Evolutionary conservation across 139 green algal species (phyloP), one percentile per base, ranked within the genome.

Genomic region (Picochlorum costavermella): DNA sequence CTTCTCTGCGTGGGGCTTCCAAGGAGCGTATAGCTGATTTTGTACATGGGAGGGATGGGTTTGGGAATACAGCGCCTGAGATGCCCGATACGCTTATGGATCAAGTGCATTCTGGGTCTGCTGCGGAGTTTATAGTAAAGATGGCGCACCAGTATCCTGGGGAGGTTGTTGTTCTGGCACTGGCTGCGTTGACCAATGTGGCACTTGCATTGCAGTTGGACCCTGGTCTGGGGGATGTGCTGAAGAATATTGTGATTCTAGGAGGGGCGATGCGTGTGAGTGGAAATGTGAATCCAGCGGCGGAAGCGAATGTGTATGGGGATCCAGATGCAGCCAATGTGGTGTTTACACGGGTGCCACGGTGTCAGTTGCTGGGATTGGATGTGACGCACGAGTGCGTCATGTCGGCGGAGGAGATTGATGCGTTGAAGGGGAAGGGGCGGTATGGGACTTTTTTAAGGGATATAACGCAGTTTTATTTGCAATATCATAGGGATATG

Each of bases 151-250:
- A 46, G 10, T 56, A 80, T 61, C 84, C 83, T 29, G 81, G 81
- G 0, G 57, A 82, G 33, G 75, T 96, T 13, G 83, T 73, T 9
- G 65, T 96, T 0, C 63, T 96, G 33, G 85, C 86, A 8, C 73
- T 96, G 57, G 90, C 78, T 10, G 71, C 86, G 0, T 78, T 95
- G 11, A 96, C 90, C 43, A 96, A 96, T 43, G 43, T 96, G 16
- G 90, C 90, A 8, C 68, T 89, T 46, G 89, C 89, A 0, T 63
- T 95, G 23, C 73, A 84, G 46, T 50, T 83, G 3, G 83, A 93
- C 45, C 63, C 73, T 0, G 23, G 56, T 4, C 67, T 96, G 13
- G 50, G 65, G 4, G 29, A 71, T n/a, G 79, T 58, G 44, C 50
- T 63, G 80, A 31, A 26, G 46, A 20, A 23, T 53, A 31, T 93